Evolutionary conservation across 129 eudicot genomes (phyloP), one percentile per base, ranked within the genome.

Genomic region (Chrysanthemum makinoi): DNA sequence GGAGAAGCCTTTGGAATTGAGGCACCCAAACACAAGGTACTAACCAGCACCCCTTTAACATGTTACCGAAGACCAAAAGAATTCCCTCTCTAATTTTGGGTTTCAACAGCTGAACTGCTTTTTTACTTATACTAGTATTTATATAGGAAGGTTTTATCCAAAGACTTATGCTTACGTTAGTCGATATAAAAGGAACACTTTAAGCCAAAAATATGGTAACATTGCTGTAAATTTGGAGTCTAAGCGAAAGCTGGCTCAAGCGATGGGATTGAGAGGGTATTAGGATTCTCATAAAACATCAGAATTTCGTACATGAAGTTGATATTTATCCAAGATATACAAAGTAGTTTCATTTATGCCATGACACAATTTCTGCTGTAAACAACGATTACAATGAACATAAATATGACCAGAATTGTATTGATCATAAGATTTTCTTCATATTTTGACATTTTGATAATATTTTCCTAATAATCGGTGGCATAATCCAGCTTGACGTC

Each of bases 1-100:
- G 98, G 98, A 70, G 92, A 82, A 78, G 88, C 98, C 69, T 94
- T 94, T 75, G 97, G 98, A 24, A 77, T 84, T 20, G 68, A 57
- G 71, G 80, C 82, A 64, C 94, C 90, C 72, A 64, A 57, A 22
- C 70, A 84, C 10, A 69, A 81, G 97, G 95, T 87, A 66, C 63
- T 19, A 18, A 33, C 46, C 2, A 7, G 1, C 2, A 35, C 46
- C 46, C 10, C 46, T 39, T 39, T 39, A 39, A 39, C 46, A 39
- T 39, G 46, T 39, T 1, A 39, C 46, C 46, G 10, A 39, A 39
- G 46, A 7, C 46, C 46, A 39, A 39, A 6, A 39, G 20, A 26
- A 4, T 10, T 65, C 22, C 10, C 62, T 18, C 43, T 33, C 52
- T 10, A 0, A 52, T 52, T 26, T 73, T 57, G 61, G 13, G 19